Conservation (phyloP, 106 monocot species). For the Dendrobium catenatum region DNA sequence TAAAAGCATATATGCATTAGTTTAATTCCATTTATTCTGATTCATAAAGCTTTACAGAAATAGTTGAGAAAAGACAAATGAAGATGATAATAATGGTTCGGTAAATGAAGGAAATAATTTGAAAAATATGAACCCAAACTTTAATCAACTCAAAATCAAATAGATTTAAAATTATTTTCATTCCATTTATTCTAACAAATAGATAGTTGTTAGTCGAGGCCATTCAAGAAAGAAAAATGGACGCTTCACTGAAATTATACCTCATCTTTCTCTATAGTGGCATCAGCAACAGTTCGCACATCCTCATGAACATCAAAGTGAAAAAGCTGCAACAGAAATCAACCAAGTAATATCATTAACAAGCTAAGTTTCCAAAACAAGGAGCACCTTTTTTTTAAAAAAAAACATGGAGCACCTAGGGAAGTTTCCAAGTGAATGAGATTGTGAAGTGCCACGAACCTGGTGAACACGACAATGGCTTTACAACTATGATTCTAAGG, state of each 20-base stretch:
- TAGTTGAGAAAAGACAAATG: too few species aligned
- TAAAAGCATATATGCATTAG: too few species aligned
- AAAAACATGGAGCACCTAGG: not conserved
- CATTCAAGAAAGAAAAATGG: not conserved
- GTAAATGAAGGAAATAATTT: too few species aligned
- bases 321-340: conserved; percentile 65
- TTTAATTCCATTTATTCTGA: too few species aligned
- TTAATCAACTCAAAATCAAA: too few species aligned
- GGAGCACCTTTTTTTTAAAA: too few species aligned
- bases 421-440: not conserved
- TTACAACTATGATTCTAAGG: not conserved
- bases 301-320: conserved; percentile 99
- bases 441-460: not conserved
- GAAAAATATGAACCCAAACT: too few species aligned
- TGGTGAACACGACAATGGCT: not conserved
- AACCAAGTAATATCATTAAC: conserved; percentile 1
- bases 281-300: conserved; percentile 96
- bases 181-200: too few species aligned
- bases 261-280: conserved; percentile 99
- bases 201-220: not conserved
- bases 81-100: too few species aligned
- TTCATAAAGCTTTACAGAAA: too few species aligned
- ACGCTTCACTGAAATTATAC: conserved; percentile 19
- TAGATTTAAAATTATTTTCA: too few species aligned
- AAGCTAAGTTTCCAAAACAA: not conserved